Conservation (phyloP, 495 filamentous ascomycete species). For the Trichoderma virens region DNA sequence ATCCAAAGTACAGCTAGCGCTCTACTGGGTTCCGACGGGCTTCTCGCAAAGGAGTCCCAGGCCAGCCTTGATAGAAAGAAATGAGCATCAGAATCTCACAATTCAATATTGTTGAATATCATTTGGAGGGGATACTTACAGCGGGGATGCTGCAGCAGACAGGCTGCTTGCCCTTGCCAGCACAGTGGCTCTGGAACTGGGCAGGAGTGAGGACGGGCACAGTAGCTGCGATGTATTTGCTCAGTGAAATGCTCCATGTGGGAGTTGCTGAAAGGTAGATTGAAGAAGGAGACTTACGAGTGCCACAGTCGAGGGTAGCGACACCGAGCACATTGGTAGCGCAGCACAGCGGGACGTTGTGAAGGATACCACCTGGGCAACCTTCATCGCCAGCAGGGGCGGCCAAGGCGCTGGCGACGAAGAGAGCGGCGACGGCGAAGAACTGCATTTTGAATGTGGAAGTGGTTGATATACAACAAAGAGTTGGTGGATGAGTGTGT, state of each 20-base stretch:
- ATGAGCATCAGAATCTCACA: too few species aligned
- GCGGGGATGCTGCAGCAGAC: not conserved
- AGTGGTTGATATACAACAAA: not conserved
- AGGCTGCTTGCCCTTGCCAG: not conserved
- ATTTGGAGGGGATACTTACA: not conserved
- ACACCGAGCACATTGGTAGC: not conserved
- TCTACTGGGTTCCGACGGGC: not conserved
- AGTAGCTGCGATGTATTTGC: not conserved
- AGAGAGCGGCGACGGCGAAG: not conserved
- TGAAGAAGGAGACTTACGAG: not conserved
- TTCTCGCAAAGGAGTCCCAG: not conserved
- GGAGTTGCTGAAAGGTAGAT: not conserved
- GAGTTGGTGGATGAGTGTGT: not conserved
- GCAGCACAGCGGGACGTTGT: not conserved
- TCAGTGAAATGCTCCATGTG: not conserved
- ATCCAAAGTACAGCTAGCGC: not conserved
- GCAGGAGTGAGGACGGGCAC: not conserved
- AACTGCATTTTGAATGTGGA: conserved; percentile 4
- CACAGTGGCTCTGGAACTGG: not conserved
- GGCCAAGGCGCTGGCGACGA: not conserved
- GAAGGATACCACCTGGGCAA: not conserved
- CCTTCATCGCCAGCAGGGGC: too few species aligned
- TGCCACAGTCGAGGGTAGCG: not conserved
- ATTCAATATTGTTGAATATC: not conserved
- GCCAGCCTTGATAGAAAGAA: not conserved